Evolutionary conservation across 148 eudicot species (phyloP).

Genomic region (Diospyros kaki): DNA sequence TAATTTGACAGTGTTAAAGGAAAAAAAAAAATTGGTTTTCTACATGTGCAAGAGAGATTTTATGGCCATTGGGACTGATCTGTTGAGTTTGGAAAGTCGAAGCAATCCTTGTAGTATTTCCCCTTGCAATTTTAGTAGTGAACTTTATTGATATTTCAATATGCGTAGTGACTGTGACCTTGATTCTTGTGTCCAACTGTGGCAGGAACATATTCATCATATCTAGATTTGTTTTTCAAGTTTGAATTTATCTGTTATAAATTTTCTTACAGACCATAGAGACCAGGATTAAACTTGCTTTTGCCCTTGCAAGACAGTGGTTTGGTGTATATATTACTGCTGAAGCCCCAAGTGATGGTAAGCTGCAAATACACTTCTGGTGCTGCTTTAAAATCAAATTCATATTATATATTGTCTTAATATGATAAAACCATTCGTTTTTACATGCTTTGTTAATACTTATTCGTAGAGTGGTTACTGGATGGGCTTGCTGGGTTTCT

Average conservation of each 20-base stretch:
- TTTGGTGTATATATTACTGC: constrained; percentile 94
- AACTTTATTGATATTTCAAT: background rate
- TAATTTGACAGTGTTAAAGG: too few species aligned
- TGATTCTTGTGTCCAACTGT: background rate
- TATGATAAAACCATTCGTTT: background rate
- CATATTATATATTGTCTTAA: background rate
- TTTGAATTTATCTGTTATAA: constrained; percentile 8
- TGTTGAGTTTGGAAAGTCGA: background rate
- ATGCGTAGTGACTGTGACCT: background rate
- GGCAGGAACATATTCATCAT: background rate
- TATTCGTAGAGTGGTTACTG: constrained; percentile 79
- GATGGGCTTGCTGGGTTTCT: constrained; percentile 96
- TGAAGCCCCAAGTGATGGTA: constrained; percentile 91
- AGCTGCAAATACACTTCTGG: constrained; percentile 13
- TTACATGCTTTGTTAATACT: constrained; percentile 15
- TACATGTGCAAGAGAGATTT: background rate
- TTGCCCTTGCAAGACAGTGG: constrained; percentile 97
- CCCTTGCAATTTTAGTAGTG: background rate
- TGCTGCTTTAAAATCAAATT: constrained; percentile 12
- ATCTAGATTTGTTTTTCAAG: background rate
- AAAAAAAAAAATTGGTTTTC: background rate
- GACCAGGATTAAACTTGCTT: constrained; percentile 84
- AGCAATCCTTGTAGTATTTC: too few species aligned
- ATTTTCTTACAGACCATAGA: constrained; percentile 60
- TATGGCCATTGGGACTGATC: background rate